Base-by-base conservation (phyloP, 2,329 filamentous ascomycete species). In the Aureobasidium sp. region DNA sequence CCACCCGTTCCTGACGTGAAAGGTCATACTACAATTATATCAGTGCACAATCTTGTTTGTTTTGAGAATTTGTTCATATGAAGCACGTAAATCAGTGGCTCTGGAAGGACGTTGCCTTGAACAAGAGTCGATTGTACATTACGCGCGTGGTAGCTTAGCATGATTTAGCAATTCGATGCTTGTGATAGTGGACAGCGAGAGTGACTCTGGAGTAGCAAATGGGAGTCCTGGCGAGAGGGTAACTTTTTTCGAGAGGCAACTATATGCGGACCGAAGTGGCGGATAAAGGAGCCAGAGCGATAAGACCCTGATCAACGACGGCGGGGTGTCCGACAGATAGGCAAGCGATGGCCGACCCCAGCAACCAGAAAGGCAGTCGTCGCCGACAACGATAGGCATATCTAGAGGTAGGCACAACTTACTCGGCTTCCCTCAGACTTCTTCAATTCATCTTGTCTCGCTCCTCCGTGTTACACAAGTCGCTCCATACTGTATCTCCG, bases 361-460 rank as follows among this genome's bases (percentile, higher is more conserved):
- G 15, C 7, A 12, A n/a, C 26, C 26, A 10, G 34, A 44, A 23
- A n/a, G 53, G 27, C 39, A 46, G 17, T 34, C 53, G 44, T 29
- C 29, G 44, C 53, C 53, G 53, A 57, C 39, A 1, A 46, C n/a
- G 23, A 41, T 57, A 57, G 53, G 39, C 41, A 46, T 57, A 57
- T 57, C 27, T 57, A 46, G 29, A 57, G 53, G 39, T 57, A 57
- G 39, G 53, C 41, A 15, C 27, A 27, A 55, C 34, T 15, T 0
- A 23, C 36, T 56, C 37, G n/a, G 7, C 7, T 10, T 10, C 9
- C 12, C 9, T 12, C 17, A 15, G 8, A n/a, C 3, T 44, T 29
- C 2, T 7, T 34, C 32, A 10, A 44, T 44, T 44, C 20, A 36
- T 36, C 8, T 23, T 47, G 1, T 7, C 7, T 15, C 7, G 2